These are phyloP conservation scores for Ophiobolus disseminans DNA, from an alignment of 2,329 filamentous ascomycete genomes.

Conservation along the genomic window DNA sequence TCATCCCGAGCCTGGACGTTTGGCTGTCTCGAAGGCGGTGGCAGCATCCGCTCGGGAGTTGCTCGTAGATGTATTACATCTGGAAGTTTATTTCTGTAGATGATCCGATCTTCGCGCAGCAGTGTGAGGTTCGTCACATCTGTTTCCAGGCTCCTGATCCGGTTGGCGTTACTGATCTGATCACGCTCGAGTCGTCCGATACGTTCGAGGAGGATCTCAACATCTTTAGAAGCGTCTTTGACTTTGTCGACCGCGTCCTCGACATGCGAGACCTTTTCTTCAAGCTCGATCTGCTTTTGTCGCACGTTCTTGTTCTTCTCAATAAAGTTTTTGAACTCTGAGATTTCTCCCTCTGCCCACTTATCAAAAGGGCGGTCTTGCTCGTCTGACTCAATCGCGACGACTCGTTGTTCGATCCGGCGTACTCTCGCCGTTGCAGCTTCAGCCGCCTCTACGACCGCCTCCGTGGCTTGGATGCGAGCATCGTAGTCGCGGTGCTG, in stretches of 20 bases:
- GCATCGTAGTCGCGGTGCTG: slow-evolving; percentile 24
- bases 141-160: slow-evolving; percentile 14
- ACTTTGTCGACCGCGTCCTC: slow-evolving; percentile 15
- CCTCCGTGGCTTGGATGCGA: slow-evolving; percentile 31
- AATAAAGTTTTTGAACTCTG: slow-evolving; percentile 16
- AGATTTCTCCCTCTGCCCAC: slow-evolving; percentile 23
- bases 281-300: slow-evolving; percentile 26
- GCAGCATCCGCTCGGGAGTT: too few species aligned
- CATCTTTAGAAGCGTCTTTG: slow-evolving; percentile 1
- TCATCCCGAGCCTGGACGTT: neutral
- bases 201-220: slow-evolving; percentile 12
- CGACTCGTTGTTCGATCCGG: slow-evolving; percentile 27
- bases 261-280: slow-evolving; percentile 13
- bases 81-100: neutral
- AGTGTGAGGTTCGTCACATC: slow-evolving; percentile 12
- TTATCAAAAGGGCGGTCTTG: slow-evolving; percentile 27
- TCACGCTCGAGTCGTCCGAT: slow-evolving; percentile 21
- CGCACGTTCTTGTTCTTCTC: slow-evolving; percentile 24
- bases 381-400: slow-evolving; percentile 32
- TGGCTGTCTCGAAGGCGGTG: neutral
- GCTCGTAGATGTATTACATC: too few species aligned
- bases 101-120: neutral
- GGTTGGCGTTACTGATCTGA: slow-evolving; percentile 11
- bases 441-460: slow-evolving; percentile 20
- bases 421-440: slow-evolving; percentile 18